phyloP scores from a whole-genome alignment of 805 yeast genomes.

The Myxozyma melibiosi region DNA sequence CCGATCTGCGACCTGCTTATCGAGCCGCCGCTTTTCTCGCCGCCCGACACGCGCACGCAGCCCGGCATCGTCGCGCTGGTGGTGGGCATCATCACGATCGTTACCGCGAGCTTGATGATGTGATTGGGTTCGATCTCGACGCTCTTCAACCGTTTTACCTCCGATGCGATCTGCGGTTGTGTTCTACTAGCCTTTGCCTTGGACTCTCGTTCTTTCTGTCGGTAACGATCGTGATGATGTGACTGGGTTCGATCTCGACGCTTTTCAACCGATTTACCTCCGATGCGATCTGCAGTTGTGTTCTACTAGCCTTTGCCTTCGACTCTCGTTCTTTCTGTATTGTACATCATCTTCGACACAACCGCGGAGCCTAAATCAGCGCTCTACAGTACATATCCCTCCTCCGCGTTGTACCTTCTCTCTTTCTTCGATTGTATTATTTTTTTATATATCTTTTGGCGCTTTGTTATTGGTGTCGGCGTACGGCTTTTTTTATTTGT shows the following conservation, averaged over 20 bases:
- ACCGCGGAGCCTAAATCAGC: too few species aligned
- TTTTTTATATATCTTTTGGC: neutral
- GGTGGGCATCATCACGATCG: slow-evolving; percentile 27
- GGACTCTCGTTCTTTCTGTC: neutral
- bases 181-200: neutral
- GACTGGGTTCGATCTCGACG: neutral
- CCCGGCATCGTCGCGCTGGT: slow-evolving; percentile 25
- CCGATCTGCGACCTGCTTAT: slow-evolving; percentile 14
- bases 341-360: too few species aligned
- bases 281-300: neutral
- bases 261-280: neutral
- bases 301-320: neutral
- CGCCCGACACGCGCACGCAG: slow-evolving; percentile 30
- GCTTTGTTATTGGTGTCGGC: neutral
- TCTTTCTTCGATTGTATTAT: neutral
- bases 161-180: neutral
- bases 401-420: too few species aligned
- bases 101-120: slow-evolving; percentile 30
- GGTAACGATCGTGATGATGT: neutral
- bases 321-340: neutral
- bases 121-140: slow-evolving; percentile 10
- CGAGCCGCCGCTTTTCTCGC: slow-evolving; percentile 31
- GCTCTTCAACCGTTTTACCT: neutral
- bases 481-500: neutral
- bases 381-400: too few species aligned